Evolutionary conservation across 352 stramenopile genomes (phyloP).

Genomic region (Phytopythium montanum): DNA sequence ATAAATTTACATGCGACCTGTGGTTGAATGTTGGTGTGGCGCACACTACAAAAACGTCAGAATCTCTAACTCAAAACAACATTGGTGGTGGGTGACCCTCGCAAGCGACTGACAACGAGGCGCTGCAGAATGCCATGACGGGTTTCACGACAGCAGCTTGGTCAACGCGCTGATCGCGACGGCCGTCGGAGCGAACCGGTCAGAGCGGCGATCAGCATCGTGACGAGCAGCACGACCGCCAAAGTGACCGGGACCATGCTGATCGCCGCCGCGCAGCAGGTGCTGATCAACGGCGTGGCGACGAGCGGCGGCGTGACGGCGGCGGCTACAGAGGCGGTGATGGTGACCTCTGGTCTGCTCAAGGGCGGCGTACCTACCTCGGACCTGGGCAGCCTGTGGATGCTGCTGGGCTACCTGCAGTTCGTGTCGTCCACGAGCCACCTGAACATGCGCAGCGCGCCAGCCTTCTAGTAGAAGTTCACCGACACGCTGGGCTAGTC

Average conservation of each 20-base stretch:
- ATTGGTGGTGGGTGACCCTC: no score
- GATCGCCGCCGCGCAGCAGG: constrained; percentile 19
- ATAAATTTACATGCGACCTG: background rate
- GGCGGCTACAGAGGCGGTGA: constrained; percentile 2
- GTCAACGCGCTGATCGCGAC: constrained; percentile 54
- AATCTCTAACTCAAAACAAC: no score
- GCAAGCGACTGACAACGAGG: constrained; percentile 18
- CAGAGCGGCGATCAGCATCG: constrained; percentile 36
- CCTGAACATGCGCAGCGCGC: constrained; percentile 48
- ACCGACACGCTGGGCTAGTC: constrained; percentile 68
- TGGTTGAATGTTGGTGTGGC: background rate
- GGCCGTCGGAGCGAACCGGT: constrained; percentile 46
- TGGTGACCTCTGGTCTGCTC: background rate
- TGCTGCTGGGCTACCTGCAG: constrained; percentile 72
- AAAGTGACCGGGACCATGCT: constrained; percentile 10
- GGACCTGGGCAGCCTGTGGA: constrained; percentile 49
- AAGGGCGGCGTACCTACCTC: constrained; percentile 25
- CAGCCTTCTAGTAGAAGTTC: constrained; percentile 60
- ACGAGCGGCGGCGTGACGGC: constrained; percentile 9
- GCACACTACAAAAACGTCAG: background rate
- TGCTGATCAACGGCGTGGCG: constrained; percentile 17
- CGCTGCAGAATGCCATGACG: constrained; percentile 19
- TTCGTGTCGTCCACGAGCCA: constrained; percentile 67
- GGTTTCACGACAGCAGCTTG: constrained; percentile 29
- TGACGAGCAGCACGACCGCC: constrained; percentile 27